Conservation (phyloP, 1,284 basidiomycete genomes). For the Rhodotorula sp. region DNA sequence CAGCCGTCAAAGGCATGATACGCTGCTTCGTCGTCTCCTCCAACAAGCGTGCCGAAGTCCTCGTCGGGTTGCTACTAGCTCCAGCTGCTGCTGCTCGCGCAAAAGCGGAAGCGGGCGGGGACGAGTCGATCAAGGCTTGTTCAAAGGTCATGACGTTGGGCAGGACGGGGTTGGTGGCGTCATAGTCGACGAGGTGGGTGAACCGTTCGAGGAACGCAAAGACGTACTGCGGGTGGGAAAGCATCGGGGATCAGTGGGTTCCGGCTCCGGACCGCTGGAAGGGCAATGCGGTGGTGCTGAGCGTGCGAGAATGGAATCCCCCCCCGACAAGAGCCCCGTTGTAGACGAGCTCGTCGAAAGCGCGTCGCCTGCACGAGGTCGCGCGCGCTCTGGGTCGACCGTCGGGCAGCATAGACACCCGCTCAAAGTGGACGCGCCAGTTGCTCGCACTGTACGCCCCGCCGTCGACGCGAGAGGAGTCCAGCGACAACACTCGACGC, state of each 20-base stretch:
- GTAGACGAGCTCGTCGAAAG: no score
- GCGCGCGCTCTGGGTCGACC: no score
- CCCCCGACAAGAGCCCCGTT: no score
- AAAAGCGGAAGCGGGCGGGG: constrained; percentile 10
- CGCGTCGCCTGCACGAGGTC: no score
- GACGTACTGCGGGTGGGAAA: constrained; percentile 33
- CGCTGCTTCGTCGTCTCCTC: neutral
- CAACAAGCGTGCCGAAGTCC: neutral
- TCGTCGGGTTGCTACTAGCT: neutral
- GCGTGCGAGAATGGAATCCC: no score
- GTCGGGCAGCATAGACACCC: no score
- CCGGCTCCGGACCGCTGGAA: no score
- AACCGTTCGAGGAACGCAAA: constrained; percentile 34
- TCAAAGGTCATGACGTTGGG: constrained; percentile 28
- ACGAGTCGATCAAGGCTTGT: constrained; percentile 27
- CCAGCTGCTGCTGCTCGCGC: neutral
- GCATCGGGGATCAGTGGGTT: no score
- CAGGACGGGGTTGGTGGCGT: constrained; percentile 1
- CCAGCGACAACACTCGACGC: no score
- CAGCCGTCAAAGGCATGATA: neutral
- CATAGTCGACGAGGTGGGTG: constrained; percentile 26
- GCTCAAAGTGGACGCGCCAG: no score
- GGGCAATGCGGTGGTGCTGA: no score
- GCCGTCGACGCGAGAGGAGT: neutral
- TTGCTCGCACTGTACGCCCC: no score